A percentile compares a stretch with the other conserved stretches of the same genome.
Conservation (phyloP, 352 stramenopile genomes). For the Phytopythium montanum region DNA sequence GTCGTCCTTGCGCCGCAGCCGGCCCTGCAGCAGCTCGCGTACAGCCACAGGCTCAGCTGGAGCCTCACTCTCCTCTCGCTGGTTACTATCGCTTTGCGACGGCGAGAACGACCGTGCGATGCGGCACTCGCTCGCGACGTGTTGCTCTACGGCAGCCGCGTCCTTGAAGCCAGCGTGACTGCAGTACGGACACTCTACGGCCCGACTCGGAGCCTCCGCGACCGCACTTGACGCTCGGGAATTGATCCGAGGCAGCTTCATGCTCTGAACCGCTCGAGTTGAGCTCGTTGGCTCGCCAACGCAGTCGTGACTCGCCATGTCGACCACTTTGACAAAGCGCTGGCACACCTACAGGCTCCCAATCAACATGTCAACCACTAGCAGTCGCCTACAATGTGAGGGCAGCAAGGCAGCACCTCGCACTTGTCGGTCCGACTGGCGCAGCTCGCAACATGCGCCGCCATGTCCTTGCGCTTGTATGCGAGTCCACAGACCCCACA, state of each 20-base stretch:
- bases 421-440: constrained; percentile 51
- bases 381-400: too few species aligned
- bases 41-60: background rate
- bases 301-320: constrained; percentile 18
- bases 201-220: background rate
- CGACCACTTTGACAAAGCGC: constrained; percentile 40
- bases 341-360: constrained; percentile 27
- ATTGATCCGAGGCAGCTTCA: background rate
- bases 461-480: constrained; percentile 42
- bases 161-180: constrained; percentile 20
- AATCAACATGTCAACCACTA: background rate
- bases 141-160: constrained; percentile 21
- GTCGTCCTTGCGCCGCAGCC: constrained; percentile 29
- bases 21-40: constrained; percentile 23
- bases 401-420: constrained; percentile 21
- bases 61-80: constrained; percentile 7
- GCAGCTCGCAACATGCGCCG: constrained; percentile 31
- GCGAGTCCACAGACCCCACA: constrained; percentile 45
- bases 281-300: constrained; percentile 1
- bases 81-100: constrained; percentile 6
- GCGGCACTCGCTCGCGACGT: constrained; percentile 30
- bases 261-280: too few species aligned
- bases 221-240: constrained; percentile 2
- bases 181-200: constrained; percentile 48
- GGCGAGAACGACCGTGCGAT: constrained; percentile 34